Evolutionary conservation across 306 rosid species (phyloP).

Genomic region (Ormosia emarginata): DNA sequence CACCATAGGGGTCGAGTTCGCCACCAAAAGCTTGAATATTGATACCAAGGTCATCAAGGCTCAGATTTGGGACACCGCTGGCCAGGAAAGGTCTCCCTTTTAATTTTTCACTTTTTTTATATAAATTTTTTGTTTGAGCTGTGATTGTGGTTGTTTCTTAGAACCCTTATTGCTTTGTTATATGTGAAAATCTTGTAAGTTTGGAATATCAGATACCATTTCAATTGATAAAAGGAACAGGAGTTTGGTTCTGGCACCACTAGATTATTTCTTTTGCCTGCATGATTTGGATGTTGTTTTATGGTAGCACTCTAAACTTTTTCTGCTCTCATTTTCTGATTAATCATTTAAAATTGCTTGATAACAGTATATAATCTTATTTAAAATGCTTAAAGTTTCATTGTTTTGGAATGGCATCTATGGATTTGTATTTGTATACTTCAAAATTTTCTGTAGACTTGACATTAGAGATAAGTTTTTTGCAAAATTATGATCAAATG

Average conservation of each 20-base stretch:
- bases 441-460: not conserved
- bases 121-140: not conserved
- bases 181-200: not conserved
- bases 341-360: not conserved
- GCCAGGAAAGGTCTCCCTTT: conserved; percentile 67
- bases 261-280: too few species aligned
- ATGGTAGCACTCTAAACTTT: too few species aligned
- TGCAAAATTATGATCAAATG: not conserved
- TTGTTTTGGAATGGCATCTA: not conserved
- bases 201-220: not conserved
- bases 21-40: conserved; percentile 67
- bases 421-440: not conserved
- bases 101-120: not conserved
- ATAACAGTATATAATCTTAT: not conserved
- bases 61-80: conserved; percentile 97
- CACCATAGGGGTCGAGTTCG: conserved; percentile 85
- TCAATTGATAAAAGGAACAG: not conserved
- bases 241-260: not conserved
- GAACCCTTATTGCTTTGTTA: not conserved
- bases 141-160: not conserved
- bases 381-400: too few species aligned
- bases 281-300: too few species aligned
- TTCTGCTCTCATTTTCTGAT: not conserved
- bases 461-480: not conserved
- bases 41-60: conserved; percentile 70